Evolutionary conservation across 176 grass and related monocot species (phyloP).

Genomic region (Carex pumila): DNA sequence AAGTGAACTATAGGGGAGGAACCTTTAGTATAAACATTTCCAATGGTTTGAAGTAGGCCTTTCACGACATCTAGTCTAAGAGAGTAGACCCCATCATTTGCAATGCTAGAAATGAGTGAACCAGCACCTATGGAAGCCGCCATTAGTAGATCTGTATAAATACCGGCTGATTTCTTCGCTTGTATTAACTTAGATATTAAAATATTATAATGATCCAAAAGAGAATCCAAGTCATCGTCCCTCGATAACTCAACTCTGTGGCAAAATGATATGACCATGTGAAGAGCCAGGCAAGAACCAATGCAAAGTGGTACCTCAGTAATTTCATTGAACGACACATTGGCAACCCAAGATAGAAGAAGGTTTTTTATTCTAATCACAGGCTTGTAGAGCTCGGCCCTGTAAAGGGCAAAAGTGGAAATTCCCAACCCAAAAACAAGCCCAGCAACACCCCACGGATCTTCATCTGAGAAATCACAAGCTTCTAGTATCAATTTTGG

Average conservation of each 20-base stretch:
- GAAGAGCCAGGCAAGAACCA: conserved; percentile 75
- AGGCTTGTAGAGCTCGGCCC: conserved; percentile 51
- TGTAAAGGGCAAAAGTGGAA: conserved; percentile 63
- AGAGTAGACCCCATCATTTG: conserved; percentile 62
- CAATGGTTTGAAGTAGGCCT: conserved; percentile 52
- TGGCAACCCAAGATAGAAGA: conserved; percentile 69
- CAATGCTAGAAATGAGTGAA: conserved; percentile 61
- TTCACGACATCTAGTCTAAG: conserved; percentile 56
- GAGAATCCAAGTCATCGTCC: conserved; percentile 55
- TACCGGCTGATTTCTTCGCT: conserved; percentile 55
- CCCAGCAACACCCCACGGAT: conserved; percentile 79
- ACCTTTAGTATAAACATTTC: conserved; percentile 47
- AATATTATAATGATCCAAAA: conserved; percentile 57
- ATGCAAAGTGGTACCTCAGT: conserved; percentile 50
- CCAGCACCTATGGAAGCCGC: conserved; percentile 75
- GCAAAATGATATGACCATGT: conserved; percentile 66
- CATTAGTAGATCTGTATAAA: conserved; percentile 78
- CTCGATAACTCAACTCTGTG: conserved; percentile 63
- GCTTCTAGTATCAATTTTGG: conserved; percentile 37
- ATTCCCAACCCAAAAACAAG: conserved; percentile 69
- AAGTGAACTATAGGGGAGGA: conserved; percentile 69
- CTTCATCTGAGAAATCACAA: conserved; percentile 52
- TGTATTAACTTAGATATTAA: conserved; percentile 57
- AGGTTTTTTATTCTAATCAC: conserved; percentile 71
- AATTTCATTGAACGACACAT: conserved; percentile 40